Evolutionary conservation across 1,284 basidiomycete genomes (phyloP).

Genomic region (Hymenochaete sp.): DNA sequence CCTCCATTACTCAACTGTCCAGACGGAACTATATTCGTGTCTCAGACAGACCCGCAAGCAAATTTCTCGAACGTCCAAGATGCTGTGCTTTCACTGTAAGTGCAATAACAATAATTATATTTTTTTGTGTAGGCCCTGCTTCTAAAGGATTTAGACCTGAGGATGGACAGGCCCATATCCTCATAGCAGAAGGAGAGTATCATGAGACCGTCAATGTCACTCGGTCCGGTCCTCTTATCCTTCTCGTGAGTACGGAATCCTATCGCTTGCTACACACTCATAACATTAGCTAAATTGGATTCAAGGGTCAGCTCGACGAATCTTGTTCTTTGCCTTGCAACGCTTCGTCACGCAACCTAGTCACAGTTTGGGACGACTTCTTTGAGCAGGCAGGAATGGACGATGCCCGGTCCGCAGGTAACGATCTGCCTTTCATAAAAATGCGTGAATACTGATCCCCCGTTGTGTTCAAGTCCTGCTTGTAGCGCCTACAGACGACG

Average conservation of each 20-base stretch:
- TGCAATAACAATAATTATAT: background rate
- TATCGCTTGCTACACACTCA: background rate
- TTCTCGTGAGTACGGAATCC: slow-evolving; percentile 37
- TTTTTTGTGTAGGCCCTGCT: background rate
- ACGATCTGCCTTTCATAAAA: too few relatives aligned
- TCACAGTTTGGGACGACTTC: slow-evolving; percentile 42
- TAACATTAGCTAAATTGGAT: background rate
- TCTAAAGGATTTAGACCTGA: slow-evolving; percentile 21
- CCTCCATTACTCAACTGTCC: slow-evolving; percentile 48
- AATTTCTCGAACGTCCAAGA: slow-evolving; percentile 42
- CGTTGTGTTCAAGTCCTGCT: too few relatives aligned
- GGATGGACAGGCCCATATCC: slow-evolving; percentile 35
- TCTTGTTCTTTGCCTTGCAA: slow-evolving; percentile 28
- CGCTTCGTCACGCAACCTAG: slow-evolving; percentile 39
- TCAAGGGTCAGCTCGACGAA: slow-evolving; percentile 43
- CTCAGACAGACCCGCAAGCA: slow-evolving; percentile 36
- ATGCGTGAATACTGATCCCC: too few relatives aligned
- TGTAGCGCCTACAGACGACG: slow-evolving; percentile 40
- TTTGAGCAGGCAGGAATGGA: slow-evolving; percentile 37
- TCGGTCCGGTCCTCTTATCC: slow-evolving; percentile 42
- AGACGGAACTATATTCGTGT: slow-evolving; percentile 49
- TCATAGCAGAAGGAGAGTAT: slow-evolving; percentile 57
- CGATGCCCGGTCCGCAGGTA: slow-evolving; percentile 46
- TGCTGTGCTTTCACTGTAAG: slow-evolving; percentile 46
- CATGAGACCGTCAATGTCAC: slow-evolving; percentile 53